Base-by-base conservation (phyloP, 75 land plant species). In the Picea glauca region DNA sequence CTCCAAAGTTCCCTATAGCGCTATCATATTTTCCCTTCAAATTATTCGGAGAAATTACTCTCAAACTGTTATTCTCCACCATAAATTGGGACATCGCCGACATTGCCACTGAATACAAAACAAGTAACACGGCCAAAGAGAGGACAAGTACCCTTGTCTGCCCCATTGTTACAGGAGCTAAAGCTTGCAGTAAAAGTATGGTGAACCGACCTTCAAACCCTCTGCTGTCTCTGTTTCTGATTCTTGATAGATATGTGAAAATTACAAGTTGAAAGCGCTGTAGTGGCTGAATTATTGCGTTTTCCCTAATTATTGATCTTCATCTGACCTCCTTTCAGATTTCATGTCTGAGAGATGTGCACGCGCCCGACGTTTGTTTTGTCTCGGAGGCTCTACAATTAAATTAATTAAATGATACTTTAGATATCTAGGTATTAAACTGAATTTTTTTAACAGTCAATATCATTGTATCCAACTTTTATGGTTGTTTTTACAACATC, bases 401-500 rank as follows among this genome's bases (percentile, higher is more conserved):
- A 40, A 40, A 4, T 40, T 4, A 40, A 40, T 40, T 40, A 2
- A 40, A 40, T 40, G 43, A 40, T 40, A 40, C 43, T 40, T 40
- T 0, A 4, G 0, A 40, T 40, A 40, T 40, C 4, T 40, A 3
- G 43, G 4, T 0, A 40, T 40, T 40, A 40, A 40, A 40, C 43
- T 2, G 43, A 40, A 40, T 40, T 40, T 26, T 40, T 40, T 26
- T 26, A 26, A 26, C 26, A 26, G 26, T 26, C 0, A 26, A 26
- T 26, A 26, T 26, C 26, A 0, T 0, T 26, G 26, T 26, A 26
- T 26, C 26, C 26, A 26, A 88, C 90, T 88, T 86, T 72, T 11
- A 88, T 78, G 13, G 89, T 89, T 58, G 80, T 20, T 68, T 80
- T 81, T 26, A 88, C 83, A 46, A 86, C 85, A 17, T 87, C 67